phyloP scores from a whole-genome alignment of 306 rosid genomes.

The Albizia julibrissin region DNA sequence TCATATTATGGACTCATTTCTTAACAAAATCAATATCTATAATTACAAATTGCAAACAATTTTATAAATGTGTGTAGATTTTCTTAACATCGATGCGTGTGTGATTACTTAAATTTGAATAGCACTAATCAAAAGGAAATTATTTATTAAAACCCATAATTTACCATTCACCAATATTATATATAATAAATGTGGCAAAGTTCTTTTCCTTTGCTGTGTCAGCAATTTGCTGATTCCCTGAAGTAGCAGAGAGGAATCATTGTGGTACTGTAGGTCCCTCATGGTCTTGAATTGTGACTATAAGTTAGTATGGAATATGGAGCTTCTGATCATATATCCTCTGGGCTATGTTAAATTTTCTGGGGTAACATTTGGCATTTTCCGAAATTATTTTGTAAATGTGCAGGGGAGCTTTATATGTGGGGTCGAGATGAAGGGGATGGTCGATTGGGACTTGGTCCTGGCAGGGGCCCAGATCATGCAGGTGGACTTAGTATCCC shows the following conservation, averaged over 20 bases:
- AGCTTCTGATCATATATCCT: background rate
- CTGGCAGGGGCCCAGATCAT: slow-evolving; percentile 83
- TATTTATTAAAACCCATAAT: too few relatives aligned
- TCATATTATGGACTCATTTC: too few relatives aligned
- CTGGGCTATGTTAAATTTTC: background rate
- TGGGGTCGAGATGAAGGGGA: slow-evolving; percentile 99
- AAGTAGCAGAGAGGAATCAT: background rate
- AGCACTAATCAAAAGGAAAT: too few relatives aligned
- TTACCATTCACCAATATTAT: too few relatives aligned
- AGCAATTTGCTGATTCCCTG: background rate
- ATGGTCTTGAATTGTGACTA: slow-evolving; percentile 1
- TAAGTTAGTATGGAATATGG: background rate
- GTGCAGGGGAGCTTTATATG: slow-evolving; percentile 77
- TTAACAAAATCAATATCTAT: too few relatives aligned
- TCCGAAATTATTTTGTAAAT: background rate
- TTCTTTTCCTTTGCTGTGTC: background rate
- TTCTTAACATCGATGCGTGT: too few relatives aligned
- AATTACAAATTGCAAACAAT: too few relatives aligned
- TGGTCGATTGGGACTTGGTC: slow-evolving; percentile 97
- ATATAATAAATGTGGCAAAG: background rate
- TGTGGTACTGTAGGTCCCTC: background rate
- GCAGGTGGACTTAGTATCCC: slow-evolving; percentile 89
- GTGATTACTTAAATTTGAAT: too few relatives aligned
- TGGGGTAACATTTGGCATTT: background rate
- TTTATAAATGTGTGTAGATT: too few relatives aligned